Base-by-base conservation (phyloP, 176 grass and related monocot species). In the Pontederia crassipes region DNA sequence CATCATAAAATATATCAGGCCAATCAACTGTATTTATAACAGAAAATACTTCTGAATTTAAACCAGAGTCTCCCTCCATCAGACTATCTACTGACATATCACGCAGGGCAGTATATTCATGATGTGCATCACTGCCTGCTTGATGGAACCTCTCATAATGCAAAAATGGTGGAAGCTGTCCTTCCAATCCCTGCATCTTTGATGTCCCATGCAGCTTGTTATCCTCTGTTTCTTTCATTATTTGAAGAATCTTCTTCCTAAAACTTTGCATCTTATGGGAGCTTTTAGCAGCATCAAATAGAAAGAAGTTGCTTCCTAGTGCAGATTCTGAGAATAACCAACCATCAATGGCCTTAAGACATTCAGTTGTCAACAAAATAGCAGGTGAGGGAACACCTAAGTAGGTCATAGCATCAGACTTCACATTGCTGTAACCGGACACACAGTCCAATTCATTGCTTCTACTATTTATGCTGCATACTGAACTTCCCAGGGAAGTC, bases 1-100 rank as follows among this genome's bases (percentile, higher is more conserved):
- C 87, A 64, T 96, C 92, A 61, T 87, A 90, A 60, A 80, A 65
- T 35, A 96, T 69, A 75, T 70, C 79, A 60, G 86, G 83, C 92
- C 92, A 96, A 20, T 58, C 59, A 66, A 48, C 66, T 57, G 71
- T 68, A 64, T 81, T 85, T 24, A 95, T 69, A 59, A 90, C 77
- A 70, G 83, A 74, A 64, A 77, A 47, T 70, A 80, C 87, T 61
- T 90, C 81, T 20, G 75, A 65, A 80, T 80, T 76, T 70, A 72
- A 72, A 77, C 81, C 69, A 16, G 84, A 49, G 17, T 85, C 83
- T 77, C 46, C 66, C 50, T 85, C 78, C 70, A 96, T 68, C 61
- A 73, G 62, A 74, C 77, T 85, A 52, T 86, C 81, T 17, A 90
- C 92, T 18, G 81, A 80, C 50, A 88, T 58, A 29, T 75, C 70